Evolutionary conservation across 352 stramenopile species (phyloP).

Genomic region (Plasmopara halstedii): DNA sequence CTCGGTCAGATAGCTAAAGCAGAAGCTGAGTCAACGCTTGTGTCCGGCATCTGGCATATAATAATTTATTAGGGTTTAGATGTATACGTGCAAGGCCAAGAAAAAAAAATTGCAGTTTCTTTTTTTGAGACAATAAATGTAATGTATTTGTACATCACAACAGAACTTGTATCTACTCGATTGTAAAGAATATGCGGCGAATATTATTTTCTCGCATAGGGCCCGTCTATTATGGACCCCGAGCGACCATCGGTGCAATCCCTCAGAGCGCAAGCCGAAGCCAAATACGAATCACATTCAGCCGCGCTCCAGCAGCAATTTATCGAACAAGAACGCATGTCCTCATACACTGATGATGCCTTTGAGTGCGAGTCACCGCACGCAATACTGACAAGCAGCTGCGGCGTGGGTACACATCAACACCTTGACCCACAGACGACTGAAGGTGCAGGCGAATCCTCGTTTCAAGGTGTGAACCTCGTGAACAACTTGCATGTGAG

Average conservation of each 20-base stretch:
- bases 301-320: slow-evolving; percentile 16
- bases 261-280: slow-evolving; percentile 10
- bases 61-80: no score
- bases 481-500: slow-evolving; percentile 20
- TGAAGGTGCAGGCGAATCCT: background rate
- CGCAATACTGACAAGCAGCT: slow-evolving; percentile 25
- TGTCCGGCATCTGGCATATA: no score
- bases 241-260: background rate
- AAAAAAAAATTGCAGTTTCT: no score
- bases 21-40: no score
- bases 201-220: no score
- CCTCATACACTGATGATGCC: slow-evolving; percentile 35
- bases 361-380: slow-evolving; percentile 39
- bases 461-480: slow-evolving; percentile 20
- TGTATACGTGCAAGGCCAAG: no score
- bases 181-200: no score
- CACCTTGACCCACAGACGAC: slow-evolving; percentile 10
- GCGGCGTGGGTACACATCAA: slow-evolving; percentile 2
- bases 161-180: no score
- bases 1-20: no score
- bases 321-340: slow-evolving; percentile 25
- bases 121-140: no score
- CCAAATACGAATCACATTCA: slow-evolving; percentile 12
- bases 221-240: background rate
- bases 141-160: no score